Conservation (phyloP, 345 rosid species). For the Punica granatum region DNA sequence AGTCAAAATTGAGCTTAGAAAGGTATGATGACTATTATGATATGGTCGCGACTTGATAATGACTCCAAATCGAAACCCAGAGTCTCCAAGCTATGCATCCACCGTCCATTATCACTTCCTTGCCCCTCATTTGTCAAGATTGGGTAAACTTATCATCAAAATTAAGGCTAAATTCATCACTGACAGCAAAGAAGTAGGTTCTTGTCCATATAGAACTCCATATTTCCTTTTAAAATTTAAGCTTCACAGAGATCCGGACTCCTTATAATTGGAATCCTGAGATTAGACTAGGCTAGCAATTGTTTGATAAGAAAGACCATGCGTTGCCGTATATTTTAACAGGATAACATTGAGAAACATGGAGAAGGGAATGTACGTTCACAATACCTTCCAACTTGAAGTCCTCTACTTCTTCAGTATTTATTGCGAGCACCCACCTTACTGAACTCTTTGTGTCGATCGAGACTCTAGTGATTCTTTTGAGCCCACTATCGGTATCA, state of each 20-base stretch:
- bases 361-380: neutral
- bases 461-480: constrained; percentile 39
- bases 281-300: neutral
- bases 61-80: neutral
- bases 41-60: neutral
- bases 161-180: too few relatives aligned
- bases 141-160: too few relatives aligned
- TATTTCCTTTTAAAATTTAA: neutral
- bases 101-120: too few relatives aligned
- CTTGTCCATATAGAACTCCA: too few relatives aligned
- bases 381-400: constrained; percentile 50
- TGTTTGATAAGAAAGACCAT: neutral
- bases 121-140: too few relatives aligned
- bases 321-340: neutral
- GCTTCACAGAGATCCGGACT: neutral
- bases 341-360: neutral
- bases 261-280: neutral
- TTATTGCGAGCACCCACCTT: constrained; percentile 87
- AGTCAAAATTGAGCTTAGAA: neutral
- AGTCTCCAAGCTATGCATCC: too few relatives aligned
- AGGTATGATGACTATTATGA: neutral
- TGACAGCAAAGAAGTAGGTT: too few relatives aligned
- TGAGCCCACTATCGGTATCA: constrained; percentile 25
- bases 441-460: constrained; percentile 58
- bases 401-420: constrained; percentile 64